phyloP scores from a whole-genome alignment of 768 basidiomycete genomes.

The Boletellus ananas region DNA sequence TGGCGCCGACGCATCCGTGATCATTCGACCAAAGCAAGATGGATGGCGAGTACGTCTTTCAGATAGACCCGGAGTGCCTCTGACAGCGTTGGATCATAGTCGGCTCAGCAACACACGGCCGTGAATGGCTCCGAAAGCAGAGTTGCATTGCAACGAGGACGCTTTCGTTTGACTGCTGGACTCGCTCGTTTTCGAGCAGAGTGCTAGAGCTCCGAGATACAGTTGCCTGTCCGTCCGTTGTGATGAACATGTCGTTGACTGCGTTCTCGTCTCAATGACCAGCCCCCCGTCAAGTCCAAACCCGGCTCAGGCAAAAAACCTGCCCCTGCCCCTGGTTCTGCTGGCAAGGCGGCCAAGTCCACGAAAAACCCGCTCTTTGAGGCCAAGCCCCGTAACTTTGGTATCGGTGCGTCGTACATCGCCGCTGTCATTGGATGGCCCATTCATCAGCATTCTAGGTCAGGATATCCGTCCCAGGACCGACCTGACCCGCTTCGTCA shows the following conservation, averaged over 20 bases:
- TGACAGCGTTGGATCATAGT: slow-evolving; percentile 19
- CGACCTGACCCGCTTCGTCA: slow-evolving; percentile 96
- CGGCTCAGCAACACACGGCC: slow-evolving; percentile 20
- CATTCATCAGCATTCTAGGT: slow-evolving; percentile 45
- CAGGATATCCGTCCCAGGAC: slow-evolving; percentile 88
- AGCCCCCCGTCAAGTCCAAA: slow-evolving; percentile 66
- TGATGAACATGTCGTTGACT: slow-evolving; percentile 34
- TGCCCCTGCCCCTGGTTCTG: slow-evolving; percentile 79
- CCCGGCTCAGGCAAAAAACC: slow-evolving; percentile 76
- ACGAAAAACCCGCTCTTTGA: slow-evolving; percentile 98
- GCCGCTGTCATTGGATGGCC: not conserved
- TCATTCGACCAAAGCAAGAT: slow-evolving; percentile 30
- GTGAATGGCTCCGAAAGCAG: slow-evolving; percentile 28
- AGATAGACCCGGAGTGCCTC: slow-evolving; percentile 33
- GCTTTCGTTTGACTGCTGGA: slow-evolving; percentile 40
- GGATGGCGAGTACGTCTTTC: slow-evolving; percentile 47
- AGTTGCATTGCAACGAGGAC: slow-evolving; percentile 39
- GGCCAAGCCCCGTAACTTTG: slow-evolving; percentile 85
- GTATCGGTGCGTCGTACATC: slow-evolving; percentile 68
- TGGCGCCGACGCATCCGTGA: slow-evolving; percentile 38
- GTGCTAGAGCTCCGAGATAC: slow-evolving; percentile 54
- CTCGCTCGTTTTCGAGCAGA: slow-evolving; percentile 27
- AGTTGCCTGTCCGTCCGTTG: slow-evolving; percentile 25
- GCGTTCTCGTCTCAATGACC: slow-evolving; percentile 85
- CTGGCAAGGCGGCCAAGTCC: slow-evolving; percentile 66